These are phyloP conservation scores for Botrytis hyacinthi DNA, from an alignment of 2,329 filamentous ascomycete species.

Conservation along the genomic window DNA sequence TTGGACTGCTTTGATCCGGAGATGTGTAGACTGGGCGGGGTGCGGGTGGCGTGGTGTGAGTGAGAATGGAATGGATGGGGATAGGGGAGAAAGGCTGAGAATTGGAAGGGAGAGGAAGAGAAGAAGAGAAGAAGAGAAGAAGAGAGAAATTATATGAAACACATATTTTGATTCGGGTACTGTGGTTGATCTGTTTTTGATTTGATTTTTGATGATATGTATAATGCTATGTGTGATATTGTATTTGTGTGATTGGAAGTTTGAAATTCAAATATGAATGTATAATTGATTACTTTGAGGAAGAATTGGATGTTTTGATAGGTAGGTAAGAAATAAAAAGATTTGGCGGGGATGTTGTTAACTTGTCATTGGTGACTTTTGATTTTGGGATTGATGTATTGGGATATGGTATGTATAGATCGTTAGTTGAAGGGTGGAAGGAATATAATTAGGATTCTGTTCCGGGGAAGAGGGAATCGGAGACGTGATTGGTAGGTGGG, in stretches of 20 bases:
- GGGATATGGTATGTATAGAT: neutral
- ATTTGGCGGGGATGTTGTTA: neutral
- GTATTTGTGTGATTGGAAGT: neutral
- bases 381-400: neutral
- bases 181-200: neutral
- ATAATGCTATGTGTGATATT: neutral
- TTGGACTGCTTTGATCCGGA: neutral
- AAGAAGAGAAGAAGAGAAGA: neutral
- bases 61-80: neutral
- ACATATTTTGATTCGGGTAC: neutral
- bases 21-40: neutral
- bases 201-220: neutral
- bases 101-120: neutral
- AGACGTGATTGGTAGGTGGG: neutral
- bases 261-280: neutral
- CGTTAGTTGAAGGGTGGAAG: neutral
- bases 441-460: neutral
- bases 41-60: neutral
- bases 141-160: slow-evolving; percentile 8
- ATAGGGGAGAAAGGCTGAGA: neutral
- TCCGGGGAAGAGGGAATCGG: neutral
- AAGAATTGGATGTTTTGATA: neutral
- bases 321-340: neutral
- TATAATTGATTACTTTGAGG: neutral
- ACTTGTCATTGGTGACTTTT: neutral